A percentile compares a stretch with the other conserved stretches of the same genome.
Conservation (phyloP, 768 basidiomycete genomes). For the Lentinula sp. region DNA sequence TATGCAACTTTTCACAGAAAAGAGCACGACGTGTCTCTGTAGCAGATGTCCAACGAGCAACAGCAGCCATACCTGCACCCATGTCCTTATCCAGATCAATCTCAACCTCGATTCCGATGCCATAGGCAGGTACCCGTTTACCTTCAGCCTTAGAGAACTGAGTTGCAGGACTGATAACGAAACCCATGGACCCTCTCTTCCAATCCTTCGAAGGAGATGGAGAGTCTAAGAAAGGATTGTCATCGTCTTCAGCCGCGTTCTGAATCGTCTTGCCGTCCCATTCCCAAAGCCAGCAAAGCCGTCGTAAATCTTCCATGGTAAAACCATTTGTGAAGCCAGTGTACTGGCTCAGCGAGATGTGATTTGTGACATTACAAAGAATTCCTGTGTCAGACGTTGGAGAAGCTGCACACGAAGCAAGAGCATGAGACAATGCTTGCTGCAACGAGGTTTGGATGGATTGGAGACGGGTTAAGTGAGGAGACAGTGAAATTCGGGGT, state of each 20-base stretch:
- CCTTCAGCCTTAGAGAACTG: conserved; percentile 63
- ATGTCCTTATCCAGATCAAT: conserved; percentile 79
- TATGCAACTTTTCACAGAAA: conserved; percentile 52
- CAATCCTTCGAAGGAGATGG: conserved; percentile 52
- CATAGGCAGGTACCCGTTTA: conserved; percentile 73
- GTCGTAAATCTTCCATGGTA: conserved; percentile 60
- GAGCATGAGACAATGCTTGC: conserved; percentile 78
- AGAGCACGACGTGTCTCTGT: conserved; percentile 54
- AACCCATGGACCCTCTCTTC: conserved; percentile 76
- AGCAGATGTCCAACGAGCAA: conserved; percentile 80
- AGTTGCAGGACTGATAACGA: conserved; percentile 65
- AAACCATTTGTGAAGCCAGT: conserved; percentile 60
- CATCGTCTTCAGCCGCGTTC: conserved; percentile 37
- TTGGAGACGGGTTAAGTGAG: conserved; percentile 55
- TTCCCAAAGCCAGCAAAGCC: conserved; percentile 87
- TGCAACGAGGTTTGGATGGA: conserved; percentile 66
- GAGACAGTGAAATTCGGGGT: conserved; percentile 35
- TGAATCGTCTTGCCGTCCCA: conserved; percentile 49
- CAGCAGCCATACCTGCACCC: conserved; percentile 81
- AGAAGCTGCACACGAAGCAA: conserved; percentile 77
- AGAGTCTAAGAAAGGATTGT: conserved; percentile 65
- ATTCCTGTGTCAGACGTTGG: conserved; percentile 72
- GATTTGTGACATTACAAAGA: conserved; percentile 74
- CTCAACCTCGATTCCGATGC: conserved; percentile 83
- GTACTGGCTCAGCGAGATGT: conserved; percentile 65